Evolutionary conservation across 441 rosid species (phyloP).

Genomic region (Populus hybrid): DNA sequence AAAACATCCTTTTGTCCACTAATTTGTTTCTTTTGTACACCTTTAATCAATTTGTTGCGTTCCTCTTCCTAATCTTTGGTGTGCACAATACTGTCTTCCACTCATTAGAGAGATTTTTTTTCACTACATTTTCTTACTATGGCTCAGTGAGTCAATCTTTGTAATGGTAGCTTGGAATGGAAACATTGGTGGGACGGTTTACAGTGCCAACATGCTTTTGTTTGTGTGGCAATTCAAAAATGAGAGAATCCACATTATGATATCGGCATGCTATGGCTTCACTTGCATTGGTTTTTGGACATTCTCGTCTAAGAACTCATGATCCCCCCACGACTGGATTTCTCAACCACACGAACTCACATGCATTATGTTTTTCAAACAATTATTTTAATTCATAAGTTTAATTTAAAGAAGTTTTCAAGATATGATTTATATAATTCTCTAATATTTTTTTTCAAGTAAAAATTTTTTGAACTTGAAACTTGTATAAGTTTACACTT

Average conservation of each 20-base stretch:
- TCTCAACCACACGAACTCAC: no score
- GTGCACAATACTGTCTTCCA: constrained; percentile 28
- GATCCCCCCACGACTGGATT: no score
- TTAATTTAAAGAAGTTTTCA: no score
- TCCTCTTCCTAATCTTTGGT: constrained; percentile 8
- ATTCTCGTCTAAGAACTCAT: background rate
- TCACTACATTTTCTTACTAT: background rate
- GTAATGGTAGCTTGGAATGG: constrained; percentile 17
- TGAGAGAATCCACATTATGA: background rate
- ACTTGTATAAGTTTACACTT: no score
- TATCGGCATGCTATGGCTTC: background rate
- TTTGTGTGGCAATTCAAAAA: constrained; percentile 11
- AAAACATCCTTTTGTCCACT: constrained; percentile 21
- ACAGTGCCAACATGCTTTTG: constrained; percentile 1
- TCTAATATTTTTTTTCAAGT: no score
- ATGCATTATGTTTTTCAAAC: no score
- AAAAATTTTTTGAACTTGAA: no score
- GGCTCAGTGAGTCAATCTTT: constrained; percentile 11
- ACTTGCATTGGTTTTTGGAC: background rate
- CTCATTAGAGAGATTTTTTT: constrained; percentile 17
- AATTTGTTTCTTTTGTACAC: background rate
- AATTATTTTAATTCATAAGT: no score
- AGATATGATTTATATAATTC: no score
- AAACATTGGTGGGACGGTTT: constrained; percentile 33
- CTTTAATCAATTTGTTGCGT: background rate